Evolutionary conservation across 768 basidiomycete species (phyloP), one percentile per base, ranked within the genome.

Genomic region (Suillus lakei): DNA sequence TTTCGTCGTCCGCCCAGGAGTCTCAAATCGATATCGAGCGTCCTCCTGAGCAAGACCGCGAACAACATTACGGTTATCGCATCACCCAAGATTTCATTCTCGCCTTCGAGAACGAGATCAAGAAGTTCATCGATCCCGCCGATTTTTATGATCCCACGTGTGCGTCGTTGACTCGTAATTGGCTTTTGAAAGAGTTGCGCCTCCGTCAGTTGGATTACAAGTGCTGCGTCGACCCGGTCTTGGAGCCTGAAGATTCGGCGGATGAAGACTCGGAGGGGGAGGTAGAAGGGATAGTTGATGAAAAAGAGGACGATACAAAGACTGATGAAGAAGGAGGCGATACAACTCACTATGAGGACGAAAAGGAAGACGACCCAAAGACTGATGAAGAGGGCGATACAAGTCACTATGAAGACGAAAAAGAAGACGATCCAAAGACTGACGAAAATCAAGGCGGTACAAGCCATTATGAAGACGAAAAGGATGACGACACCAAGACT

Each of bases 111-210:
- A 34, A 54, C 30, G 30, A 32, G 32, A 32, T 54, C 53, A 54
- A n/a, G 21, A 32, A 21, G 30, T 54, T 54, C 30, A 32, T 32
- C 53, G 18, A n/a, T 54, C 53, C 53, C 21, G 21, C 53, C 30
- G 30, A 54, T 6, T 54, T 54, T 54, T 32, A 54, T 32, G 53
- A 54, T 32, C 30, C 53, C 10, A n/a, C 18, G 30, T 54, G 53
- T 21, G 53, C 18, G 5, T 54, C 53, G 21, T 54, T 54, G 53
- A 54, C 53, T n/a, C 53, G 53, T 12, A 54, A 54, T 54, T 54
- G 53, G 53, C 30, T 54, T 32, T 3, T 54, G 32, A 54, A 54
- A 16, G 56, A 58, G 15, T 58, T 58, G 23, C 23, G 23, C 36
- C 56, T 58, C 23, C 23, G 3, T 38, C 56, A 58, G 23, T 58